phyloP scores from a whole-genome alignment of 139 green algal genomes.

The Tetraselmis chui region DNA sequence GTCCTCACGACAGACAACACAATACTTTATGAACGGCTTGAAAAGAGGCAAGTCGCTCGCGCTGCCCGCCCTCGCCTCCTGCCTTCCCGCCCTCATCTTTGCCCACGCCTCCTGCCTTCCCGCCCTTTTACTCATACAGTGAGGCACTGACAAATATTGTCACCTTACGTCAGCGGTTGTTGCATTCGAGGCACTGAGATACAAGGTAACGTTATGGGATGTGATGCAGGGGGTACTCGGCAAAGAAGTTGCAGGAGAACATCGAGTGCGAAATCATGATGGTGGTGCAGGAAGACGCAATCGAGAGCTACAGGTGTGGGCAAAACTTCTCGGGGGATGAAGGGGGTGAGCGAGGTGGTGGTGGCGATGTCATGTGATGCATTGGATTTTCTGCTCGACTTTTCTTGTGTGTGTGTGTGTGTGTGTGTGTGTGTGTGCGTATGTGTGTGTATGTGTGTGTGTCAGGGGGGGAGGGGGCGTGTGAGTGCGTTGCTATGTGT shows the following conservation, averaged over 20 bases:
- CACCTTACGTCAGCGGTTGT: too few relatives aligned
- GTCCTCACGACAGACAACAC: conserved; percentile 91
- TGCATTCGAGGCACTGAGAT: too few relatives aligned
- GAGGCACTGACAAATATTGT: too few relatives aligned
- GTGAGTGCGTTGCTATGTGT: too few relatives aligned
- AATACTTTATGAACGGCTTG: conserved; percentile 79
- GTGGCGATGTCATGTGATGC: neutral
- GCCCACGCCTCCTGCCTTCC: too few relatives aligned
- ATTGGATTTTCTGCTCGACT: neutral
- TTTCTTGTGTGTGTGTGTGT: neutral
- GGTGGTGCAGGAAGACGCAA: conserved; percentile 87
- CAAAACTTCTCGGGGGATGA: too few relatives aligned
- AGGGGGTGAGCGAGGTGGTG: too few relatives aligned
- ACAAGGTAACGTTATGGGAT: too few relatives aligned
- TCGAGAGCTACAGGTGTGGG: conserved; percentile 81
- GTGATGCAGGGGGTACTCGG: conserved; percentile 61
- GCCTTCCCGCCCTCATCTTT: too few relatives aligned
- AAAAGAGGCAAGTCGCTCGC: conserved; percentile 31
- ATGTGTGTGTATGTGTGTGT: neutral
- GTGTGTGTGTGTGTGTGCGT: neutral
- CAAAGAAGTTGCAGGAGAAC: conserved; percentile 89
- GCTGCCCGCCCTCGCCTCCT: neutral
- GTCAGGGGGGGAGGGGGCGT: neutral
- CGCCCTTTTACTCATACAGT: too few relatives aligned
- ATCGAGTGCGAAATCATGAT: conserved; percentile 98